A percentile compares a stretch with the other conserved stretches of the same genome.
phyloP scores from a whole-genome alignment of 1,284 basidiomycete genomes.

The Megacollybia platyphylla region DNA sequence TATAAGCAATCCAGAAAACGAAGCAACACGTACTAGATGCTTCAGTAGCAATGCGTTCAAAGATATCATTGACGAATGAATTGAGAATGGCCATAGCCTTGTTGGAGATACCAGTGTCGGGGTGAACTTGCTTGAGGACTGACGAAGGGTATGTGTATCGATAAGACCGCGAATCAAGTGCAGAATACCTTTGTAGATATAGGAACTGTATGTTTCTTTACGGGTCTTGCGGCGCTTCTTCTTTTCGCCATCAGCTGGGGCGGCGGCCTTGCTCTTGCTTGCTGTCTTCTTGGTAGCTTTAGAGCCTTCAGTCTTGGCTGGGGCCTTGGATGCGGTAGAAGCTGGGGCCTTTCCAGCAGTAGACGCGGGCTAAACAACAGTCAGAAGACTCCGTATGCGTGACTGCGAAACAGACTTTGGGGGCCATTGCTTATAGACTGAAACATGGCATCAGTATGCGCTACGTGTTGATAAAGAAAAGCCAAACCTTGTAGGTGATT shows the following conservation, averaged over 20 bases:
- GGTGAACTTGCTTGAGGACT: slow-evolving; percentile 81
- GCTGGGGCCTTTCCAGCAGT: slow-evolving; percentile 70
- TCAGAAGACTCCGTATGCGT: not conserved
- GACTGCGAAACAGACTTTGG: not conserved
- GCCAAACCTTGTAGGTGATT: not conserved
- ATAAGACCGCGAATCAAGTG: slow-evolving; percentile 4
- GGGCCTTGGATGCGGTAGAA: slow-evolving; percentile 66
- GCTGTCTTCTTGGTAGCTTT: slow-evolving; percentile 60
- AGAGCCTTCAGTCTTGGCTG: slow-evolving; percentile 54
- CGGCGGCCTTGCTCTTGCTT: slow-evolving; percentile 38
- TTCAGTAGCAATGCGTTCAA: slow-evolving; percentile 74
- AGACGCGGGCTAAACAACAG: slow-evolving; percentile 35
- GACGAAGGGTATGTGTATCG: slow-evolving; percentile 4
- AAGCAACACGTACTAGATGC: slow-evolving; percentile 50
- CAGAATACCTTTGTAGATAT: slow-evolving; percentile 76
- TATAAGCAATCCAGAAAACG: not conserved
- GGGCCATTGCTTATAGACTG: slow-evolving; percentile 1
- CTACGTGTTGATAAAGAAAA: not conserved
- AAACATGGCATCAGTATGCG: not conserved
- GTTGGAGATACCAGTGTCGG: slow-evolving; percentile 79
- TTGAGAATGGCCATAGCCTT: slow-evolving; percentile 83
- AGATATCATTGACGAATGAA: slow-evolving; percentile 75
- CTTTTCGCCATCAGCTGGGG: slow-evolving; percentile 55
- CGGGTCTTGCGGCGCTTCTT: slow-evolving; percentile 82
- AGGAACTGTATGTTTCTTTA: slow-evolving; percentile 83